Percentiles rank a stretch among this genome's conserved stretches.
These are phyloP conservation scores for Serendipita sp. DNA, from an alignment of 768 basidiomycete genomes.

Conservation along the genomic window DNA sequence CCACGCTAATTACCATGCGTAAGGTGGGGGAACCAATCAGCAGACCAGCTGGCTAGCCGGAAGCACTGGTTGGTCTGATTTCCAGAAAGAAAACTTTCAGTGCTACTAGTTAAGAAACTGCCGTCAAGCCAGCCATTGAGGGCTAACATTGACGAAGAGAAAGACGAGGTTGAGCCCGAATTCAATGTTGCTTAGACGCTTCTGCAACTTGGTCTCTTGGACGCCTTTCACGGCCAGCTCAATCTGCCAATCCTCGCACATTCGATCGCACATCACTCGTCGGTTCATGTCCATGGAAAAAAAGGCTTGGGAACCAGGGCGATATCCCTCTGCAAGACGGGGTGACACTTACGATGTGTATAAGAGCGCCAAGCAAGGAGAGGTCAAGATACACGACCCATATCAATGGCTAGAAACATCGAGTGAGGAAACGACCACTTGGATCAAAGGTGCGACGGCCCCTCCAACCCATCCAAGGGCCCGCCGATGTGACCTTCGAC, in stretches of 20 bases:
- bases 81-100: too few species aligned
- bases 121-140: too few species aligned
- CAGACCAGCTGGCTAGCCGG: too few species aligned
- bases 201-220: neutral
- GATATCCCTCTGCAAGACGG: slow-evolving; percentile 50
- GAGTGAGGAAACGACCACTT: slow-evolving; percentile 42
- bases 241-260: neutral
- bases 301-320: slow-evolving; percentile 38
- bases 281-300: neutral
- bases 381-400: slow-evolving; percentile 51
- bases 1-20: too few species aligned
- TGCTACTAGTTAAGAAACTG: too few species aligned
- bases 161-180: too few species aligned
- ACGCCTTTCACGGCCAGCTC: neutral
- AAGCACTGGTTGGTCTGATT: too few species aligned
- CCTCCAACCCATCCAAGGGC: neutral
- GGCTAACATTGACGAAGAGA: too few species aligned
- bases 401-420: slow-evolving; percentile 61
- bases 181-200: neutral
- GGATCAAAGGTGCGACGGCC: slow-evolving; percentile 16
- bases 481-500: neutral
- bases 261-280: neutral
- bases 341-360: slow-evolving; percentile 54
- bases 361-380: slow-evolving; percentile 44
- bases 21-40: too few species aligned